Evolutionary conservation across 2,329 filamentous ascomycete species (phyloP), one percentile per base, ranked within the genome.

Genomic region (Trichoderma aggressivum): DNA sequence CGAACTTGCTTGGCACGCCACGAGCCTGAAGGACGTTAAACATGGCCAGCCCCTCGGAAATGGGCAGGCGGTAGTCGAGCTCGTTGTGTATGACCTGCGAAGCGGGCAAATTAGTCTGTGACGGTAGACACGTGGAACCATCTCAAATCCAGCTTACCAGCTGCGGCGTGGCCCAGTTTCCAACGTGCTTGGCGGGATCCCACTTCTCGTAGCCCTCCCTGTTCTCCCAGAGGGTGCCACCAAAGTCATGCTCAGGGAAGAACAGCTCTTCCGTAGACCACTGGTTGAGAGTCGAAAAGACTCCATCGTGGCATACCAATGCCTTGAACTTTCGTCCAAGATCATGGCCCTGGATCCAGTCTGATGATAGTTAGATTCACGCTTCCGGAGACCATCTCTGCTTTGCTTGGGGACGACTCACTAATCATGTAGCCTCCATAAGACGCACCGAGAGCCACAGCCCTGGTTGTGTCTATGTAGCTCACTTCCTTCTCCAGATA

Each of bases 341-440:
- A 1, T 89, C 86, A 73, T 96, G 92, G 8, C 94, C 94, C 81
- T 97, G 94, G 76, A 97, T 94, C 94, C 94, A 97, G 79, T 97
- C 86, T 86, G 43, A 72, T 11, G 81, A 79, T 78, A 6, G 73
- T 80, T 55, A 81, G 76, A 63, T 14, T 6, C 18, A 3, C 14
- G 4, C 14, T 47, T 12, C 59, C 28, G 3, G 10, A 21, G 18
- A 21, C 28, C 32, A 7, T 12, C 26, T n/a, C 12, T 8, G 14
- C 5, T 18, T 26, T 18, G 24, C 3, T 30, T 7, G 7, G 10
- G n/a, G 3, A 28, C 2, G 24, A 80, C 86, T 76, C 74, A 88
- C 86, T 92, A 74, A 92, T 89, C 91, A 93, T 93, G 77, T 89
- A 93, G 5, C 91, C 91, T 36, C 91, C 91, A 75, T 93, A 94